phyloP scores from a whole-genome alignment of 495 filamentous ascomycete species.

The Daldinia childiae region DNA sequence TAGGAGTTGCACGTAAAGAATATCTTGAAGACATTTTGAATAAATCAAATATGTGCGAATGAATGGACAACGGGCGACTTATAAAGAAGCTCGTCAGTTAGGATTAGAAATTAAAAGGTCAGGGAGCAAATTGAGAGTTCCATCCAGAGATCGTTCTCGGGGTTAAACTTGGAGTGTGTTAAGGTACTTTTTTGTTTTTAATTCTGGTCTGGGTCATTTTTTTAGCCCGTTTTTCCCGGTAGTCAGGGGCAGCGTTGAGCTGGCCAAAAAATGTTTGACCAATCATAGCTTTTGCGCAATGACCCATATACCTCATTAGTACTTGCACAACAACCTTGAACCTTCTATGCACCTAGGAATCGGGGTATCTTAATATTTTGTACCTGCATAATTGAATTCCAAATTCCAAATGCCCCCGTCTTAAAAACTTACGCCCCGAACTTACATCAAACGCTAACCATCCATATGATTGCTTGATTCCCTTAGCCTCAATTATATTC shows the following conservation, averaged over 20 bases:
- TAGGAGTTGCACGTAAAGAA: conserved; percentile 47
- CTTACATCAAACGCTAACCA: neutral
- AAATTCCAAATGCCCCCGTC: no score
- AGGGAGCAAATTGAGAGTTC: conserved; percentile 8
- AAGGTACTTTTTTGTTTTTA: conserved; percentile 30
- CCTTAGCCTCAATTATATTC: neutral
- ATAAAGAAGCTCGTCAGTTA: conserved; percentile 36
- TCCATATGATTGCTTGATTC: neutral
- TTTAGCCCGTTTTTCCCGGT: conserved; percentile 27
- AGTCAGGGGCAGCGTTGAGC: conserved; percentile 35
- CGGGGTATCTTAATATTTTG: neutral
- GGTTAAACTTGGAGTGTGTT: conserved; percentile 8
- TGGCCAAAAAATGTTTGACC: conserved; percentile 13
- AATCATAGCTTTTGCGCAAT: conserved; percentile 2
- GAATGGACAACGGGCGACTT: conserved; percentile 41
- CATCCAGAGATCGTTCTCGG: conserved; percentile 9
- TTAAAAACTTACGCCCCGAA: neutral
- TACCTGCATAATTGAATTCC: conserved; percentile 4
- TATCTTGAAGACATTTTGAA: conserved; percentile 45
- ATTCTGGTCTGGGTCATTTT: conserved; percentile 15
- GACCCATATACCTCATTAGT: conserved; percentile 9
- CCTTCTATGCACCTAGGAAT: no score
- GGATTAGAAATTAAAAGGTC: conserved; percentile 4
- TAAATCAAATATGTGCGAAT: conserved; percentile 7
- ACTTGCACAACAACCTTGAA: neutral